Evolutionary conservation across 257 asterid species (phyloP).

Genomic region (Solanum lycopersicoides): DNA sequence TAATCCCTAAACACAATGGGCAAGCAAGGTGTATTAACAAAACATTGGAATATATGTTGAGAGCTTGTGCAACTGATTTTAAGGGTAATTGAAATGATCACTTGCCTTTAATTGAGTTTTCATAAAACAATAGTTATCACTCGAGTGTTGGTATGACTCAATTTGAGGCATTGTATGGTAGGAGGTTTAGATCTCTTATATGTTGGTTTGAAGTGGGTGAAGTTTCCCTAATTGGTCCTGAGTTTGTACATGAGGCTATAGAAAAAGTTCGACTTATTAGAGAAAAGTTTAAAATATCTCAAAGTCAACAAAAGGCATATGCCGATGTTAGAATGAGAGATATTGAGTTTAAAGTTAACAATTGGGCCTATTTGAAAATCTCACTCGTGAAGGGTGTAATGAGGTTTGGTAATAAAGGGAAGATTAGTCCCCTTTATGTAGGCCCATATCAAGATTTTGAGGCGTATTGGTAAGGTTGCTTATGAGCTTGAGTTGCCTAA

Average conservation of each 20-base stretch:
- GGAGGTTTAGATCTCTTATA: not conserved
- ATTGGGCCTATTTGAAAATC: no score
- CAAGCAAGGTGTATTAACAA: not conserved
- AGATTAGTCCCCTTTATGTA: no score
- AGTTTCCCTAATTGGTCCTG: not conserved
- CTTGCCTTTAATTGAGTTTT: not conserved
- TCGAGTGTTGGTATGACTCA: not conserved
- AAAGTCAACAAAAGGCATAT: not conserved
- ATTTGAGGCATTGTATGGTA: not conserved
- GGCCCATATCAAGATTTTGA: no score
- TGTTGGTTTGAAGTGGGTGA: not conserved
- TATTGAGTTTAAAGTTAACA: not conserved
- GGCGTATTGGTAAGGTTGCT: no score
- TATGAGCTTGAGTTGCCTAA: no score
- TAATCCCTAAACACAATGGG: not conserved
- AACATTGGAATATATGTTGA: no score
- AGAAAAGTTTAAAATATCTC: not conserved
- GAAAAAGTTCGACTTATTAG: no score
- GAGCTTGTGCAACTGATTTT: not conserved
- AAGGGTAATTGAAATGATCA: no score
- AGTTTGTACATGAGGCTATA: not conserved
- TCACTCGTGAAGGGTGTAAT: no score
- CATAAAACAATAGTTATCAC: not conserved
- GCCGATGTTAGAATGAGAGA: not conserved
- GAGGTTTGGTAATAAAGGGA: no score